phyloP scores from a whole-genome alignment of 2,329 filamentous ascomycete species.

The Hansfordia pulvinata region DNA sequence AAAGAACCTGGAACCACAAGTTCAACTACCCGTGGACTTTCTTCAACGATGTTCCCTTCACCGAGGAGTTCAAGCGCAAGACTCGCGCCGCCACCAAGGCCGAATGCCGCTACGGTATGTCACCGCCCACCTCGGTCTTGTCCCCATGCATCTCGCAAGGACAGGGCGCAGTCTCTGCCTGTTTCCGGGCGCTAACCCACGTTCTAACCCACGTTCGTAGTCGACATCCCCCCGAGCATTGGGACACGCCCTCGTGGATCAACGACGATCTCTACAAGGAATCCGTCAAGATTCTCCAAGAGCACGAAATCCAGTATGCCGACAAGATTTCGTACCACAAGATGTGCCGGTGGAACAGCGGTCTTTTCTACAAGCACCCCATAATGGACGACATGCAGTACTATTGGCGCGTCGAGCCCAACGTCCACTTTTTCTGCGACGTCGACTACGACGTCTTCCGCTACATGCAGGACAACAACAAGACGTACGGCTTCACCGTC shows the following conservation, averaged over 20 bases:
- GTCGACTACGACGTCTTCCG: slow-evolving; percentile 97
- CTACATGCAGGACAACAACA: slow-evolving; percentile 96
- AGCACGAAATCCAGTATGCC: slow-evolving; percentile 83
- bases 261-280: slow-evolving; percentile 75
- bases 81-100: slow-evolving; percentile 79
- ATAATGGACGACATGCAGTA: slow-evolving; percentile 71
- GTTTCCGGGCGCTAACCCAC: no score
- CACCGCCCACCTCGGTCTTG: no score
- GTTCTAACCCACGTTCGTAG: slow-evolving; percentile 30
- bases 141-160: no score
- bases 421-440: slow-evolving; percentile 98
- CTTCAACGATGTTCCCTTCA: slow-evolving; percentile 92
- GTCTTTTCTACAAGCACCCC: slow-evolving; percentile 93
- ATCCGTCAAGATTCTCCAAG: slow-evolving; percentile 68
- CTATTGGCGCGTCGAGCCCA: slow-evolving; percentile 98
- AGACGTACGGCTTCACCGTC: slow-evolving; percentile 98
- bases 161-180: no score
- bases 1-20: slow-evolving; percentile 92
- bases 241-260: slow-evolving; percentile 87
- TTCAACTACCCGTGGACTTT: slow-evolving; percentile 99
- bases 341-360: slow-evolving; percentile 99
- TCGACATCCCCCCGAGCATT: slow-evolving; percentile 90
- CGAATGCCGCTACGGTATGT: slow-evolving; percentile 67
- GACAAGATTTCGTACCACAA: slow-evolving; percentile 86
- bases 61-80: slow-evolving; percentile 78